Evolutionary conservation across 768 basidiomycete species (phyloP).

Genomic region (Lactifluus echinatus): DNA sequence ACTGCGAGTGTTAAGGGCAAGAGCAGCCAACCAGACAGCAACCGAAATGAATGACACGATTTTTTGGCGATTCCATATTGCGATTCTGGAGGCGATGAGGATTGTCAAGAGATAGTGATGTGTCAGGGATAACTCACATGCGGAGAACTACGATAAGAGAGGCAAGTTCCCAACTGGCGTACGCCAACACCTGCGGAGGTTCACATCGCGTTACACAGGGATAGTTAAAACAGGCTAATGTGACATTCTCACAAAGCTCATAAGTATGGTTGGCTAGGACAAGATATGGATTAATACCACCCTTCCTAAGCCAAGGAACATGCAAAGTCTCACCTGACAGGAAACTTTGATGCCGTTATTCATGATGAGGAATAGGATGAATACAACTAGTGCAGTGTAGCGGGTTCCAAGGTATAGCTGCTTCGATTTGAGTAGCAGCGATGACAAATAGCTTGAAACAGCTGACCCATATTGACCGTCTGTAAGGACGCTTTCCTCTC

Average conservation of each 20-base stretch:
- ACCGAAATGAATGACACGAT: not conserved
- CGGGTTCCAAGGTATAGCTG: conserved; percentile 9
- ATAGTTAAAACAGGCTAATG: not conserved
- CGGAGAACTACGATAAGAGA: not conserved
- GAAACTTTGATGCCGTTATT: not conserved
- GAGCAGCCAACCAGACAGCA: not conserved
- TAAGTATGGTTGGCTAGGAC: not conserved
- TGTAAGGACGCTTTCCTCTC: conserved; percentile 5
- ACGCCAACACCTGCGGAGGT: not conserved
- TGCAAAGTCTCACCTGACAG: not conserved
- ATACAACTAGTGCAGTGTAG: not conserved
- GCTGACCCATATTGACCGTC: conserved; percentile 3
- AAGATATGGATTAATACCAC: not conserved
- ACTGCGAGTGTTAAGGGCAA: not conserved
- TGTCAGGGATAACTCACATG: not conserved
- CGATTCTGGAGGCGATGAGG: not conserved
- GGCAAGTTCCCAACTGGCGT: not conserved
- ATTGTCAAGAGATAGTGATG: not conserved
- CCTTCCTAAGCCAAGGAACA: not conserved
- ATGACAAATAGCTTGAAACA: not conserved
- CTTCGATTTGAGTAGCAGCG: not conserved
- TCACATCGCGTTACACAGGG: not conserved
- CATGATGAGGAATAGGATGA: not conserved
- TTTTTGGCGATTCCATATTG: not conserved
- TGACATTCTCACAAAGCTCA: not conserved